Evolutionary conservation across 129 eudicot genomes (phyloP), one percentile per base, ranked within the genome.

Genomic region (Gnaphalium uliginosum): DNA sequence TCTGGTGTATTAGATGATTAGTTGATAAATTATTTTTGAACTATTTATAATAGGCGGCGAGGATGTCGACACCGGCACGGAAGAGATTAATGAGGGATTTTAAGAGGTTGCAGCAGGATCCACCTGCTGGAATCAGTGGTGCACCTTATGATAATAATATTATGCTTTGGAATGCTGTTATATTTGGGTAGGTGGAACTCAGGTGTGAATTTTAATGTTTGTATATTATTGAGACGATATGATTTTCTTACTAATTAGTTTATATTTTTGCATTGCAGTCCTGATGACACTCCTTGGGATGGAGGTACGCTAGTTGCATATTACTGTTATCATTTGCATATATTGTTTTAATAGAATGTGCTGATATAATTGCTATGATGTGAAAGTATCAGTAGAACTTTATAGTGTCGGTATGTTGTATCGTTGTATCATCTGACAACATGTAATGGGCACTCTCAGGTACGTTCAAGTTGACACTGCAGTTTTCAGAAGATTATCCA

Each of bases 71-170:
- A 46, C 89, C 96, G 48, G 77, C 92, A 19, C 85, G 89, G 83
- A 89, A 89, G 85, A 82, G 92, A 67, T 72, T 89, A 78, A 89
- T 89, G 92, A 84, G 92, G 85, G 96, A 89, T 79, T 89, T 89
- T 68, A 89, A 87, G 85, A 77, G 96, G 82, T 63, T 89, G 69
- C 88, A 87, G 84, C 96, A 89, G 81, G 96, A 87, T 73, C 96
- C 96, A 41, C 96, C 96, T 6, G 96, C 96, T 65, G 92, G 96
- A 68, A 85, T 87, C 61, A 87, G 89, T 78, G 92, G 89, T 69
- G 89, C 89, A 0, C 87, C 89, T 6, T 86, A 79, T 69, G 92
- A 89, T 64, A 87, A 85, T 56, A 89, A 89, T 73, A 89, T 89
- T 7, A 87, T 89, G 96, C 89, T 89, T 9, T 89, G 96, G 92